Base-by-base conservation (phyloP, 2,329 filamentous ascomycete species). In the Colletotrichum sp. region DNA sequence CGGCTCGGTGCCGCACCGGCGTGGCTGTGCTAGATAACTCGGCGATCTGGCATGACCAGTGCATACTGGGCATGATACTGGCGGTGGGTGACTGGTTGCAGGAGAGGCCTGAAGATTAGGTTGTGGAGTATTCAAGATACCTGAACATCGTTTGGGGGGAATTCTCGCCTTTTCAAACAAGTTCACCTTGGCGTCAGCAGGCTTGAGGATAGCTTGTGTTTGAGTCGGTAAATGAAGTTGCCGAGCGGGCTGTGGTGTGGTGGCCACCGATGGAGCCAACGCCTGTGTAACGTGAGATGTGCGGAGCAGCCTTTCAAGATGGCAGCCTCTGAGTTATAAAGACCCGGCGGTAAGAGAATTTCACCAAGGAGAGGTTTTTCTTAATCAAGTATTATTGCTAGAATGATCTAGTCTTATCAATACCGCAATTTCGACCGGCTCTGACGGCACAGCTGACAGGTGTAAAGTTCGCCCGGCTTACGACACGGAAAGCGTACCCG, bases 21-120 rank as follows among this genome's bases (percentile, higher is more conserved):
- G 72, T 71, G 72, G 49, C 72, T 75, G 62, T 75, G 72, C 49
- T 60, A 21, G 52, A 30, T 49, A 60, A 18, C 66, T 30, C 12
- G 24, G 62, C n/a, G 13, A n/a, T 32, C 15, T 15, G 62, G 34
- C 5, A 36, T 21, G n/a, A 52, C 6, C 44, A 7, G 3, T 21
- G 44, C 44, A 52, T 21, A 24, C 12, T 21, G n/a, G 44, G 44
- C 6, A 5, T 3, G 4, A 21, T 7, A 13, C n/a, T 13, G n/a
- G n/a, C 6, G 44, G 10, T 52, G 4, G 44, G 44, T 52, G 44
- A 52, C 44, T 52, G 44, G n/a, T 5, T 52, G 44, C 44, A 24
- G 13, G 44, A 21, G n/a, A 21, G 10, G 10, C 44, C 10, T 13
- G 2, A 4, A 52, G 10, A 21, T 52, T 52, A 5, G n/a, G n/a